Base-by-base conservation (phyloP, 352 stramenopile genomes). In the Phytophthora ramorum region DNA sequence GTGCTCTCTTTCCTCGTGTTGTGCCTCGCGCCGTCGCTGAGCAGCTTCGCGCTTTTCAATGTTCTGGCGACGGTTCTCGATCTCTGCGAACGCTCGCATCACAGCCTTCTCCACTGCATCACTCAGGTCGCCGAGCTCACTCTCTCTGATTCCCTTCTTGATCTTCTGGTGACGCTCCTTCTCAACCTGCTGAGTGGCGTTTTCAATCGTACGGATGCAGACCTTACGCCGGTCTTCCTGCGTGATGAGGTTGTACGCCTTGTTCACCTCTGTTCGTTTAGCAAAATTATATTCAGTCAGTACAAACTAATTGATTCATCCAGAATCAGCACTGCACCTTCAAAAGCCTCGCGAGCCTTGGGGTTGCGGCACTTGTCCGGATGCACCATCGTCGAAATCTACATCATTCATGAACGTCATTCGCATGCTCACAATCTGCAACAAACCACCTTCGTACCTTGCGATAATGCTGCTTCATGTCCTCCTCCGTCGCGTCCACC, bases 401-500 rank as follows among this genome's bases (percentile, higher is more conserved):
- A 28, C 26, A 32, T 24, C 28, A 59, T 35, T n/a, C 37, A 51
- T n/a, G 14, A 59, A 34, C 28, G 32, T 38, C 9, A 38, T 32
- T 12, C 4, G 37, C 40, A 56, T 32, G 7, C 26, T 24, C 26
- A 14, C 50, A n/a, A 54, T 3, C 37, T 8, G n/a, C 30, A 26
- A 19, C 19, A 30, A 4, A 44, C 16, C 37, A 63, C 4, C 30
- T 6, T 13, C 51, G 45, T 48, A 91, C 87, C 76, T 97, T 97
- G 50, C 88, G 81, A 43, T 97, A 97, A 73, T 95, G 88, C 76
- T 96, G 88, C 66, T 95, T 95, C 81, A 97, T 96, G 40, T 97
- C 87, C 37, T 97, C 90, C 24, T 96, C 87, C 1, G 84, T 90
- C 4, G 90, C 90, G 41, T 95, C 88, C 19, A 76, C 86, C 34